Percentiles rank a stretch among this genome's conserved stretches.
Conservation (phyloP, 805 yeast species). For the Yamadazyma ubonensis region DNA sequence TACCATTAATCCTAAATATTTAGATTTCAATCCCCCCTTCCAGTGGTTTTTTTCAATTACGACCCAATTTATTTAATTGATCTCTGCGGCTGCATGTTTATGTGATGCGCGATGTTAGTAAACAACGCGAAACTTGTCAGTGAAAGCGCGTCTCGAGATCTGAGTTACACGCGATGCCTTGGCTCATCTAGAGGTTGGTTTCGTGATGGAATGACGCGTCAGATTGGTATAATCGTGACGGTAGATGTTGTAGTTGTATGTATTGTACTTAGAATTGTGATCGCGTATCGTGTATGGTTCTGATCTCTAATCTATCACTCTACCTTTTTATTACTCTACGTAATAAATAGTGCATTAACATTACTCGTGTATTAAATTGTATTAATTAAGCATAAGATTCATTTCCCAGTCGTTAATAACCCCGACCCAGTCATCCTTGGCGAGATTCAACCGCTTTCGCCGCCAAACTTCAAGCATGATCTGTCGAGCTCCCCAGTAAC, state of each 20-base stretch:
- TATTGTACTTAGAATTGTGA: no score
- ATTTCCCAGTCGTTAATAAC: conserved; percentile 83
- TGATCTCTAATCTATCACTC: not conserved
- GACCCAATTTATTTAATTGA: not conserved
- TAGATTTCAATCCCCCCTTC: conserved; percentile 1
- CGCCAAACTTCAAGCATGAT: conserved; percentile 87
- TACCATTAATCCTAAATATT: conserved; percentile 1
- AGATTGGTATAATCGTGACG: no score
- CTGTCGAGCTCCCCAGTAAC: conserved; percentile 84
- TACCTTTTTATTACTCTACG: no score
- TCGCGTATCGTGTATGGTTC: not conserved
- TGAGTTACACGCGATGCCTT: not conserved
- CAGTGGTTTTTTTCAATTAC: not conserved
- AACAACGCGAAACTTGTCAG: conserved; percentile 5
- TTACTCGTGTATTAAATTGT: not conserved
- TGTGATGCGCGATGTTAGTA: conserved; percentile 8
- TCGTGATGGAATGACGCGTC: no score
- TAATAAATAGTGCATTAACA: no score
- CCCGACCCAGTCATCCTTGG: conserved; percentile 70
- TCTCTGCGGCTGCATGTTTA: conserved; percentile 6
- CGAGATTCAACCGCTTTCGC: conserved; percentile 58
- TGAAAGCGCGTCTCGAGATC: conserved; percentile 1
- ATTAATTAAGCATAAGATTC: conserved; percentile 68
- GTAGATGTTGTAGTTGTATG: no score
- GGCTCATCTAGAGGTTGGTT: no score